Evolutionary conservation across 805 yeast species (phyloP), one percentile per base, ranked within the genome.

Genomic region (Metschnikowia gelsemii): DNA sequence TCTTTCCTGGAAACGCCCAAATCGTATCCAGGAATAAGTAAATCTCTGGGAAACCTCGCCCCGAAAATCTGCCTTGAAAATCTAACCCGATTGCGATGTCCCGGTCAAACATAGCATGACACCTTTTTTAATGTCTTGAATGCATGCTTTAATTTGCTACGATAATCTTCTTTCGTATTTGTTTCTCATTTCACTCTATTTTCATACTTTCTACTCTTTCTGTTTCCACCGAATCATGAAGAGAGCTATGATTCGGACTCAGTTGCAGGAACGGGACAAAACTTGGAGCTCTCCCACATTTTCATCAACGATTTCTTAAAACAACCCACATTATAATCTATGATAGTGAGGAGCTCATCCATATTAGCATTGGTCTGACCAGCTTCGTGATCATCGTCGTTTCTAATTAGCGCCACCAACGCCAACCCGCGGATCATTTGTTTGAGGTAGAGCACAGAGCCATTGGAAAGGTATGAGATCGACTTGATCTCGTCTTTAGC

Each of bases 351-450:
- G 6, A 76, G 63, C 33, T 67, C 70, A 26, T 72, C 70, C 46
- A 55, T 50, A 20, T 62, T 59, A 5, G 45, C 27, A 14, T 66
- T 60, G 14, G 47, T 22, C 19, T 35, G 20, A 5, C 43, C 43
- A 19, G 43, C 28, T 5, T 39, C 45, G 12, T 25, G 34, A 13
- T 49, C 61, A 11, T 74, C 78, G 38, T 83, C 91, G 21, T 79
- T 75, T 43, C 96, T 76, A 9, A 88, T 81, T 42, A 90, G 72
- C 1, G 96, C 95, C 29, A 91, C 96, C 45, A 93, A 70, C 3
- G 97, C 96, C 48, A 91, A 69, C 1, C 96, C 96, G 48, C 95
- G 78, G 40, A 91, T 84, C 96, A 93, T 88, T 57, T 88, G 95
- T 48, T 86, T 83, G 57, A 93, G 70, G 52, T 89, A 88, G 25